phyloP scores from a whole-genome alignment of 1,284 basidiomycete species.

The Rhizoctonia solani region DNA sequence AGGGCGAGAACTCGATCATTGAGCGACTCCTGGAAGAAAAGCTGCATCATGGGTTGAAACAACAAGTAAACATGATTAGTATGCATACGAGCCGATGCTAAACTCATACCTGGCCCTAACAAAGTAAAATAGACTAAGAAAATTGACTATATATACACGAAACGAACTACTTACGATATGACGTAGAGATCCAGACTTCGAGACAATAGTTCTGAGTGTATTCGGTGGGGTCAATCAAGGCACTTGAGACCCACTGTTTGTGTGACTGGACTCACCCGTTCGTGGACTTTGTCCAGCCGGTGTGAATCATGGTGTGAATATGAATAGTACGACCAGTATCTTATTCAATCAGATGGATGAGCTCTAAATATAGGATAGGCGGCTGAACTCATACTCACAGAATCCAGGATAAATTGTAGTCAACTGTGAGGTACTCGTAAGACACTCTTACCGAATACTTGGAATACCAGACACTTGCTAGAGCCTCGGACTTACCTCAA shows the following conservation, averaged over 20 bases:
- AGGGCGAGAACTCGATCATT: slow-evolving; percentile 18
- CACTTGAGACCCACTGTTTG: not conserved
- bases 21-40: slow-evolving; percentile 31
- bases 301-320: slow-evolving; percentile 29
- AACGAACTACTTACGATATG: not conserved
- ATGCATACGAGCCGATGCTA: no score
- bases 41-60: no score
- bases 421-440: slow-evolving; percentile 1
- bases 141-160: not conserved
- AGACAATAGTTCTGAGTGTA: slow-evolving; percentile 12
- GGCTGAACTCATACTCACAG: not conserved
- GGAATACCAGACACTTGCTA: no score
- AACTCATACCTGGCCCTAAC: no score
- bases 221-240: no score
- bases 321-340: slow-evolving; percentile 30
- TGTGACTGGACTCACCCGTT: slow-evolving; percentile 12
- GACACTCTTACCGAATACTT: no score
- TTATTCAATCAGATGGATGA: slow-evolving; percentile 1
- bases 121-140: no score
- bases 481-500: slow-evolving; percentile 6
- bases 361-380: not conserved
- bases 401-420: slow-evolving; percentile 24
- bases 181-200: no score
- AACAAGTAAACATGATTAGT: no score
- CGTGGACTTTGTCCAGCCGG: slow-evolving; percentile 20